Base-by-base conservation (phyloP, 495 filamentous ascomycete genomes). In the Lepraria neglecta region DNA sequence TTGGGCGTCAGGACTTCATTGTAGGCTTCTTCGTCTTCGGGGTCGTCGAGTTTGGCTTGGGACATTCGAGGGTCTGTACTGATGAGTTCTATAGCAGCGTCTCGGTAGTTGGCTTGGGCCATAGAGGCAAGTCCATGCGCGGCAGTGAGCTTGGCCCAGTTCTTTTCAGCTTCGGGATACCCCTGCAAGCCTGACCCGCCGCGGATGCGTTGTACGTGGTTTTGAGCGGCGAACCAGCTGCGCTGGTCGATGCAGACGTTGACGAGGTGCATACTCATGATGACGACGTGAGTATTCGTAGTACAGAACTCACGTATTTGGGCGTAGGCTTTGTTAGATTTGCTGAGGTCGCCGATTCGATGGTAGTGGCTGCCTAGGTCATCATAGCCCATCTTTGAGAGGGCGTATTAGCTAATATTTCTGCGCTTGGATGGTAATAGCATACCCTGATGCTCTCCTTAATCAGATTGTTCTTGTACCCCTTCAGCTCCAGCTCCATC, bases 391-490 rank as follows among this genome's bases (percentile, higher is more conserved):
- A 91, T 89, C 86, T 91, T 61, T 47, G 42, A 7, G 27, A 38
- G 21, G 3, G 17, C 43, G 33, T 55, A 58, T 56, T 33, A 50
- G 45, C 27, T 19, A n/a, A 42, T 51, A 3, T 28, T 24, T 55
- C 24, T 44, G n/a, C 35, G 9, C 15, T 31, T 4, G 15, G n/a
- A 35, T 14, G 42, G 14, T 9, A 14, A 27, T 7, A 35, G 24
- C 19, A 59, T 79, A 95, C 91, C 68, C 95, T 76, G 63, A 97
- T 96, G 74, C 92, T 97, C 73, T 98, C 94, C 71, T 97, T 97
- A 64, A 98, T 90, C 42, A 97, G 73, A 64, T 97, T 98, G 67
- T 97, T 95, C 73, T 96, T 98, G 75, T 97, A 97, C 7, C 87
- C 88, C 70, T 89, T 89, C 33, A 98, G 74, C 69, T 97, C 91